phyloP scores from a whole-genome alignment of 345 rosid species.

The Salix brachista region DNA sequence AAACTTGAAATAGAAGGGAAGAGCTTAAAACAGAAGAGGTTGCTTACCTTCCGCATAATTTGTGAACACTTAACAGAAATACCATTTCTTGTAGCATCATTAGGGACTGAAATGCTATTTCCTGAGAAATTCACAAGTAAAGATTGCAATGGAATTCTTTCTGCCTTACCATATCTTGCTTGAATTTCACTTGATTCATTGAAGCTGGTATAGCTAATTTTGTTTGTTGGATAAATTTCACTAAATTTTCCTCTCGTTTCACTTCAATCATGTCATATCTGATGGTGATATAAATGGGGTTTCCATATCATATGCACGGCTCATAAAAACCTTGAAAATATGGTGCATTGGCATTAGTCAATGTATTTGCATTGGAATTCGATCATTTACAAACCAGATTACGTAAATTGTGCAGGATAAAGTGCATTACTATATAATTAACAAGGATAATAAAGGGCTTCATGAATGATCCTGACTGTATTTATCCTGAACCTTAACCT shows the following conservation, averaged over 20 bases:
- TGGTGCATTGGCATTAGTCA: too few relatives aligned
- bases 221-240: conserved; percentile 23
- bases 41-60: conserved; percentile 22
- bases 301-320: too few relatives aligned
- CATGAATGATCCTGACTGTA: too few relatives aligned
- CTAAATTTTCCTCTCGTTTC: conserved; percentile 24
- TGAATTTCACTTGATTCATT: conserved; percentile 31
- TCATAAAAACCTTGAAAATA: too few relatives aligned
- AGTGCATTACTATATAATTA: too few relatives aligned
- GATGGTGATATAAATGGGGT: too few relatives aligned
- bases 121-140: conserved; percentile 34
- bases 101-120: conserved; percentile 22
- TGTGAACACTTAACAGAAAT: conserved; percentile 17
- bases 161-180: conserved; percentile 31
- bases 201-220: conserved; percentile 24
- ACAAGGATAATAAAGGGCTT: too few relatives aligned
- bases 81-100: conserved; percentile 28
- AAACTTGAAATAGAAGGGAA: conserved; percentile 22
- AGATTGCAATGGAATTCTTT: conserved; percentile 57
- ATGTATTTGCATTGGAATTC: too few relatives aligned
- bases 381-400: too few relatives aligned
- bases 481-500: too few relatives aligned
- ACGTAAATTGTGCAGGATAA: too few relatives aligned
- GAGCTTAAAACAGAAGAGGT: conserved; percentile 6
- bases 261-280: too few relatives aligned